These are phyloP conservation scores for Ustilago curta DNA, from an alignment of 1,284 basidiomycete species.

Conservation along the genomic window DNA sequence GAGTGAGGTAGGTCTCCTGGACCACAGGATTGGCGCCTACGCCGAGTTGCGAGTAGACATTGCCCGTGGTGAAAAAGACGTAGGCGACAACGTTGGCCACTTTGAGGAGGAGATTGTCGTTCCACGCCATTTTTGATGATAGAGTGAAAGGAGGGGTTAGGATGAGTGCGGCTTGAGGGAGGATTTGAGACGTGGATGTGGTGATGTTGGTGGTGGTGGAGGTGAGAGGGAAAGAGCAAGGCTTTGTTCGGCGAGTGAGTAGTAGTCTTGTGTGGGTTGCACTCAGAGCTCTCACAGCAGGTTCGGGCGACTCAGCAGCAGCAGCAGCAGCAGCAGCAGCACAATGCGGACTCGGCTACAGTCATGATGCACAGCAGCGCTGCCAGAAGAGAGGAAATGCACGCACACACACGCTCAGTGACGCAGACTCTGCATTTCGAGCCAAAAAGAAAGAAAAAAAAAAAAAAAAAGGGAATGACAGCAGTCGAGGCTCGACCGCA, in stretches of 20 bases:
- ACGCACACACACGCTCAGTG: conserved; percentile 18
- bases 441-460: not conserved
- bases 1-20: conserved; percentile 86
- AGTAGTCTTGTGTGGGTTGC: not conserved
- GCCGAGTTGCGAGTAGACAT: conserved; percentile 82
- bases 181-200: not conserved
- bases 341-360: conserved; percentile 10
- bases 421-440: conserved; percentile 23
- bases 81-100: conserved; percentile 83
- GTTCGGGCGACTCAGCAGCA: conserved; percentile 9
- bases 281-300: conserved; percentile 1
- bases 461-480: not conserved
- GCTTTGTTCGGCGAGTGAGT: too few relatives aligned
- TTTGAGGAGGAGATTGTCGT: conserved; percentile 69
- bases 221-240: not conserved
- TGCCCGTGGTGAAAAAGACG: conserved; percentile 85
- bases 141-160: conserved; percentile 7
- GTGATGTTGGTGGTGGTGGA: conserved; percentile 1
- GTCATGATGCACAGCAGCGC: conserved; percentile 11
- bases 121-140: conserved; percentile 44
- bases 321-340: not conserved
- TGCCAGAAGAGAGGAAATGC: too few relatives aligned
- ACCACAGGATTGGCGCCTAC: conserved; percentile 28
- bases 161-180: too few relatives aligned
- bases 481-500: too few relatives aligned